phyloP scores from a whole-genome alignment of 257 asterid genomes.

The Plantago major region DNA sequence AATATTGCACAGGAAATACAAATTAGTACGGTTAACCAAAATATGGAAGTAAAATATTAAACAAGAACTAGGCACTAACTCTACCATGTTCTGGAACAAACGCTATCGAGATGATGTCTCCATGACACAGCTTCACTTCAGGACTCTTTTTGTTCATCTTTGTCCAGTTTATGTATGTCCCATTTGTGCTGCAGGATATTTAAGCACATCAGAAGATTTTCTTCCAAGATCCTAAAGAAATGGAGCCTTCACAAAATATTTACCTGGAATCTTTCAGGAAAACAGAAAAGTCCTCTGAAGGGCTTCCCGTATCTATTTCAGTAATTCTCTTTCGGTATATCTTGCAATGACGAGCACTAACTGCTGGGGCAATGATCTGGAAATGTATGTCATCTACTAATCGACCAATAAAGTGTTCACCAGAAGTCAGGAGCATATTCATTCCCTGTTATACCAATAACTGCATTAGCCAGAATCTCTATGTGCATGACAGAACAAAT shows the following conservation, averaged over 20 bases:
- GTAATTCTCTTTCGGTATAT: conserved; percentile 54
- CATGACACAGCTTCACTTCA: conserved; percentile 70
- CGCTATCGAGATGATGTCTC: conserved; percentile 88
- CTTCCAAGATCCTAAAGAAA: background rate
- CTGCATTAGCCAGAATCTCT: conserved; percentile 19
- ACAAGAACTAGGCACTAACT: conserved; percentile 18
- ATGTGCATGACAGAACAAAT: background rate
- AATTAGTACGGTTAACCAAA: conserved; percentile 4
- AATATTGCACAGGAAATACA: background rate
- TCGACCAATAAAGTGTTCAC: conserved; percentile 87
- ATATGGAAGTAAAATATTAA: background rate
- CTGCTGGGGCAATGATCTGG: conserved; percentile 71
- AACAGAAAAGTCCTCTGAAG: conserved; percentile 35
- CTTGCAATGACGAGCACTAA: conserved; percentile 87
- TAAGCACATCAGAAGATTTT: conserved; percentile 30
- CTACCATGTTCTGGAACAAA: conserved; percentile 86
- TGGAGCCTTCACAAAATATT: background rate
- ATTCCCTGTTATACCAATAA: conserved; percentile 51
- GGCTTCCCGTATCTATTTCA: conserved; percentile 36
- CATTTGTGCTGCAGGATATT: conserved; percentile 76
- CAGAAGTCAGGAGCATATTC: conserved; percentile 69
- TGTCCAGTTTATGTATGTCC: conserved; percentile 84
- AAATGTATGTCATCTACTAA: conserved; percentile 63
- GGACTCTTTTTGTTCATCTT: conserved; percentile 66
- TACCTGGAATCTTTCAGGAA: conserved; percentile 93